A percentile compares a stretch with the other conserved stretches of the same genome.
Conservation (phyloP, 371 early-diverging fungal genomes). For the Apophysomyces trapeziformis region DNA sequence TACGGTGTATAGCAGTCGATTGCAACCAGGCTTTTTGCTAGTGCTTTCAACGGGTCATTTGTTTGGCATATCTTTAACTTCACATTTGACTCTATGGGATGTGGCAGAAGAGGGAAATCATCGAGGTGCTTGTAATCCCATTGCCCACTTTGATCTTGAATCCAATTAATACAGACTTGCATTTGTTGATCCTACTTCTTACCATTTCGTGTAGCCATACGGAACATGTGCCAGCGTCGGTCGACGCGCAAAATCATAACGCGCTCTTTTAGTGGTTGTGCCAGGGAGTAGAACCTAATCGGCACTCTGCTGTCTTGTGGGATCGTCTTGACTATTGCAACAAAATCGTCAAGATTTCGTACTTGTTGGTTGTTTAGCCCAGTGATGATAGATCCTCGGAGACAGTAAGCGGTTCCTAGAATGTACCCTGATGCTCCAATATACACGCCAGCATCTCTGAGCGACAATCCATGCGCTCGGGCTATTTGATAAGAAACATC, state of each 20-base stretch:
- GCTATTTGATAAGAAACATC: conserved; percentile 89
- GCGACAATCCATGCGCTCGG: conserved; percentile 65
- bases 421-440: conserved; percentile 77
- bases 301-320: conserved; percentile 84
- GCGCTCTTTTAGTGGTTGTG: conserved; percentile 64
- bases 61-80: conserved; percentile 4
- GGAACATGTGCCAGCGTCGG: conserved; percentile 83
- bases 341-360: conserved; percentile 78
- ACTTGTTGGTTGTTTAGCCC: conserved; percentile 73
- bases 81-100: conserved; percentile 30
- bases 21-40: conserved; percentile 53
- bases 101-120: conserved; percentile 28
- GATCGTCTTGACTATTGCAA: conserved; percentile 62
- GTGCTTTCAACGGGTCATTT: conserved; percentile 12
- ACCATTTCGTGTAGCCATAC: conserved; percentile 82
- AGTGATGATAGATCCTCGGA: conserved; percentile 67
- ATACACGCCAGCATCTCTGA: conserved; percentile 81
- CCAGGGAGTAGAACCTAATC: conserved; percentile 73
- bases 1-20: conserved; percentile 75
- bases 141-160: conserved; percentile 66
- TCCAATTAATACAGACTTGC: background rate
- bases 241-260: conserved; percentile 80
- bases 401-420: conserved; percentile 61
- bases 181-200: conserved; percentile 14
- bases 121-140: conserved; percentile 78